Evolutionary conservation across 2,329 filamentous ascomycete species (phyloP), one percentile per base, ranked within the genome.

Genomic region (Periconia digitata): DNA sequence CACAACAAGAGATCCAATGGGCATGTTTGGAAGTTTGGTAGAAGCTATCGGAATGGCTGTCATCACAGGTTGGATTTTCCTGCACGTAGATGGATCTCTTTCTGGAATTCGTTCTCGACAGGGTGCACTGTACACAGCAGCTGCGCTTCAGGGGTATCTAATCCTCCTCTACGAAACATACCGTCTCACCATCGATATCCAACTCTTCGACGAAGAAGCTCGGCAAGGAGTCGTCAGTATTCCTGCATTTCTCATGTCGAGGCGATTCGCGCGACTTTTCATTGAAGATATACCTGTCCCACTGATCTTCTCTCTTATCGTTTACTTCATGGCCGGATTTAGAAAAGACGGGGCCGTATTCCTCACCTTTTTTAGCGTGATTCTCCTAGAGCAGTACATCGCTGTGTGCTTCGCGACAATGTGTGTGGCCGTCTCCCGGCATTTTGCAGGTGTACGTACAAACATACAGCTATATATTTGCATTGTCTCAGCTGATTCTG

Each of bases 291-390:
- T 91, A 0, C 85, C 86, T 0, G 86, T 90, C 1, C 87, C 87
- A 0, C 77, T 90, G 15, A 65, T 90, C 3, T 91, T 86, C 61
- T 84, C 84, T 6, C 71, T 84, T 2, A 85, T 91, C 7, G 85
- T 85, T 62, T 92, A 91, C 67, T 91, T 89, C 66, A 90, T 91
- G 85, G 82, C 84, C 6, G 87, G 86, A 0, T 89, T 90, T 56
- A 82, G 87, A 40, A 75, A 79, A 2, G 79, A 85, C 8, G 81
- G 78, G 0, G 70, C 62, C 1, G 82, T 86, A 45, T 91, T 90
- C 67, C 85, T 92, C 49, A 84, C 79, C 1, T 92, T 90, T 72
- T 86, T 91, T 54, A 75, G 79, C 2, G 76, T 90, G 32, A 80
- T 85, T 0, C 67, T 92, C 4, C 67, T 91, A 3, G 85, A 83